These are phyloP conservation scores for Populus tomentosa DNA, from an alignment of 441 rosid species.

Conservation along the genomic window DNA sequence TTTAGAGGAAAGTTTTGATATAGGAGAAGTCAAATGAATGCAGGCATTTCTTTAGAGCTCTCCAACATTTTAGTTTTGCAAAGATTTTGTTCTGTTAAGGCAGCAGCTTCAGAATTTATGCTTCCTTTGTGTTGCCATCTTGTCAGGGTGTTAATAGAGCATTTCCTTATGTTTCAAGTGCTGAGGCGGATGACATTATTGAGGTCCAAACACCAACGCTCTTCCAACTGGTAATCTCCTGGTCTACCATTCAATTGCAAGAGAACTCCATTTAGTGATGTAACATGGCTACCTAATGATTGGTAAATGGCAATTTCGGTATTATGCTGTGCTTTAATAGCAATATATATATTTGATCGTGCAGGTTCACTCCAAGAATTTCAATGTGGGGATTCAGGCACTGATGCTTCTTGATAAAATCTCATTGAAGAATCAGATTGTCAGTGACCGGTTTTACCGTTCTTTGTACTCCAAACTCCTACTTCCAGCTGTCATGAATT, in stretches of 20 bases:
- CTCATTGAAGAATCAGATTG: slow-evolving; percentile 91
- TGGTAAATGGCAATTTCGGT: background rate
- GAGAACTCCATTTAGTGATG: background rate
- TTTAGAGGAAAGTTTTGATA: background rate
- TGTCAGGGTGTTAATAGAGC: slow-evolving; percentile 95
- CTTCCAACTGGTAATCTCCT: slow-evolving; percentile 65
- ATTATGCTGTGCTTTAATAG: slow-evolving; percentile 9
- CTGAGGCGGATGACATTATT: slow-evolving; percentile 82
- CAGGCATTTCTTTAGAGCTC: background rate
- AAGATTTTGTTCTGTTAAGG: slow-evolving; percentile 1
- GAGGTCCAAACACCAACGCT: slow-evolving; percentile 88
- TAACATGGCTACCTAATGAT: background rate
- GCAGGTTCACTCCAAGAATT: slow-evolving; percentile 94
- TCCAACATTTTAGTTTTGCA: background rate
- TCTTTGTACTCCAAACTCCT: slow-evolving; percentile 91
- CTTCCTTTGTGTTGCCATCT: slow-evolving; percentile 16
- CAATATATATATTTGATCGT: slow-evolving; percentile 11
- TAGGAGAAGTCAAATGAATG: background rate
- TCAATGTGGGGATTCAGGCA: slow-evolving; percentile 96
- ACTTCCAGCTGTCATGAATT: slow-evolving; percentile 87
- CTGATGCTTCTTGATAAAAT: slow-evolving; percentile 96
- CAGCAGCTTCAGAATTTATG: slow-evolving; percentile 1
- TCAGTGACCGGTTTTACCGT: slow-evolving; percentile 92
- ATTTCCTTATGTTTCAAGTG: slow-evolving; percentile 88
- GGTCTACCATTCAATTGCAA: slow-evolving; percentile 3